Evolutionary conservation across 768 basidiomycete species (phyloP).

Genomic region (Lanmaoa pseudosensibilis): DNA sequence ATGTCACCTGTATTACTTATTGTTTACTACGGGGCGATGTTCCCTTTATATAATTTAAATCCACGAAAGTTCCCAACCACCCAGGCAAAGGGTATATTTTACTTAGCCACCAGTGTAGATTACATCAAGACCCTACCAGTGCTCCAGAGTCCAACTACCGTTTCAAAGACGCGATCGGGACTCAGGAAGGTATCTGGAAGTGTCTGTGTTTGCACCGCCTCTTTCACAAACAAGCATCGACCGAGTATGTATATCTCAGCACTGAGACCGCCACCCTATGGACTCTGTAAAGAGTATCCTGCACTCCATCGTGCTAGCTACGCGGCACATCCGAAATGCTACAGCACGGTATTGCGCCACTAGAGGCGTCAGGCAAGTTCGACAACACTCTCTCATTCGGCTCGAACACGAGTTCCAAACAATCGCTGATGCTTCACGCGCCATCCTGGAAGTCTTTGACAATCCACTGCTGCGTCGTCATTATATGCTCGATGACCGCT

Average conservation of each 20-base stretch:
- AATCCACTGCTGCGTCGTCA: neutral
- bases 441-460: conserved; percentile 1
- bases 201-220: no score
- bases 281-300: conserved; percentile 6
- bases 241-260: no score
- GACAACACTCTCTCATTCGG: conserved; percentile 3
- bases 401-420: conserved; percentile 5
- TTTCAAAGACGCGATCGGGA: no score
- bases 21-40: no score
- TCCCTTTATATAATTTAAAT: no score
- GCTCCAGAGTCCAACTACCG: no score
- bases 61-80: no score
- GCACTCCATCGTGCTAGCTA: neutral
- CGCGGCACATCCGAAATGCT: neutral
- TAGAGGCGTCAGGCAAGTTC: conserved; percentile 1
- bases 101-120: no score
- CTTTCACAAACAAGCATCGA: no score
- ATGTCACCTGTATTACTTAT: neutral
- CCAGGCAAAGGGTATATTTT: no score
- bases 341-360: neutral
- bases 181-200: no score
- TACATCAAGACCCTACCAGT: no score
- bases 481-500: conserved; percentile 4
- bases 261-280: neutral
- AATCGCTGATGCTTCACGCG: conserved; percentile 2